Conservation (phyloP, 1,284 basidiomycete species). For the Sanghuangporus sanghuang region DNA sequence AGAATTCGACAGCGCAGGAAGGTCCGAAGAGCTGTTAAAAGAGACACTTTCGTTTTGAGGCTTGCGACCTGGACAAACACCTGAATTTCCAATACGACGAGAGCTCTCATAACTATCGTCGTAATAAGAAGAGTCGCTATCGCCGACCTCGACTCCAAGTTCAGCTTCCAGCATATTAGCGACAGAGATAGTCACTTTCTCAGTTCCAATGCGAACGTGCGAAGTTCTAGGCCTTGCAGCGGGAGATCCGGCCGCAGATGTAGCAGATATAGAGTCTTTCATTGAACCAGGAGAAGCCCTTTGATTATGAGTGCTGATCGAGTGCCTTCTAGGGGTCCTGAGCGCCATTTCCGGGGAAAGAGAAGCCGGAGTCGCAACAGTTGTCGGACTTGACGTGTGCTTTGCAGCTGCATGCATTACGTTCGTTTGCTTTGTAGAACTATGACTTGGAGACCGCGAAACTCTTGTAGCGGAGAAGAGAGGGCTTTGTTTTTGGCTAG, state of each 20-base stretch:
- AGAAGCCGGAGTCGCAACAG: neutral
- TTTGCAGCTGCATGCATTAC: neutral
- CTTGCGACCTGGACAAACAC: neutral
- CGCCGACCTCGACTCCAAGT: slow-evolving; percentile 17
- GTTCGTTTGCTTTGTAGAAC: neutral
- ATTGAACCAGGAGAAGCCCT: neutral
- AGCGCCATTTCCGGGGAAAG: slow-evolving; percentile 5
- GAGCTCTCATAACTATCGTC: slow-evolving; percentile 7
- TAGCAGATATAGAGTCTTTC: neutral
- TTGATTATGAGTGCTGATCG: neutral
- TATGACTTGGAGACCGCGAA: neutral
- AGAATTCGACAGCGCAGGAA: neutral
- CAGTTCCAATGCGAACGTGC: slow-evolving; percentile 14
- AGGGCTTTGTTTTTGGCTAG: neutral
- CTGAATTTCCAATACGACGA: neutral
- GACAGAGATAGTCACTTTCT: slow-evolving; percentile 17
- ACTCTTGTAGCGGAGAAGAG: neutral
- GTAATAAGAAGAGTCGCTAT: slow-evolving; percentile 15
- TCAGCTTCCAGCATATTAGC: slow-evolving; percentile 16
- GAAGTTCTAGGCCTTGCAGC: slow-evolving; percentile 5
- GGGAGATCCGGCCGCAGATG: neutral
- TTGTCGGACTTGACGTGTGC: neutral
- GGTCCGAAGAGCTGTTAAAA: neutral
- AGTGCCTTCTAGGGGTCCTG: neutral
- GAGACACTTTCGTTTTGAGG: neutral